Conservation (phyloP, 768 basidiomycete genomes). For the Suillus discolor region DNA sequence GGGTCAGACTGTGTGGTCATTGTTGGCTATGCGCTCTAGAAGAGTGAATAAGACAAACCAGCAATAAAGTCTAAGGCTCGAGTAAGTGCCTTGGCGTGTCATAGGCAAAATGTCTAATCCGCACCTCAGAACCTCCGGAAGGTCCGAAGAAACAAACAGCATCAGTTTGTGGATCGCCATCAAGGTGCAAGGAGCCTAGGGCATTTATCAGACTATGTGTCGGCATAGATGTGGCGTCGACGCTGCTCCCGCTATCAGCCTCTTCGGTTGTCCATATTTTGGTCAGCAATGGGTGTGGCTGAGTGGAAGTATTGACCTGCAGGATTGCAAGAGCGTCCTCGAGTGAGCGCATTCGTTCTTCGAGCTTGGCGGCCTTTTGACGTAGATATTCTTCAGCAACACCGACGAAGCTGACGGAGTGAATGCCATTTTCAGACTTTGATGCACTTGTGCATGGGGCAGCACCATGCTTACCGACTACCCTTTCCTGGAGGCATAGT, state of each 20-base stretch:
- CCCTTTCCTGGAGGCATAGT: slow-evolving; percentile 59
- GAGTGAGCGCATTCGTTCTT: slow-evolving; percentile 53
- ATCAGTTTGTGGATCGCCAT: slow-evolving; percentile 28
- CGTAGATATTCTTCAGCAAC: slow-evolving; percentile 56
- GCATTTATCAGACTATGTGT: slow-evolving; percentile 34
- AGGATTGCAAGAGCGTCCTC: slow-evolving; percentile 57
- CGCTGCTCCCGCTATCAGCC: slow-evolving; percentile 32
- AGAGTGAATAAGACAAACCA: slow-evolving; percentile 33
- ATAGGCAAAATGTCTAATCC: slow-evolving; percentile 13
- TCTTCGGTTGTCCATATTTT: slow-evolving; percentile 22
- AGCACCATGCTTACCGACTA: slow-evolving; percentile 41
- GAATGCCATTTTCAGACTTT: background rate
- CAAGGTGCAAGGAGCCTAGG: slow-evolving; percentile 49
- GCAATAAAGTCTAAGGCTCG: slow-evolving; percentile 40
- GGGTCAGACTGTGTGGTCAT: slow-evolving; percentile 13
- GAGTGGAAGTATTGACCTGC: slow-evolving; percentile 40
- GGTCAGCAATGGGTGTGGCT: slow-evolving; percentile 47
- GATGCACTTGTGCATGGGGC: background rate
- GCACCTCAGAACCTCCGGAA: slow-evolving; percentile 52
- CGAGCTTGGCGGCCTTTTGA: slow-evolving; percentile 46
- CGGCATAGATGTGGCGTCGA: slow-evolving; percentile 1
- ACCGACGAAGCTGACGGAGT: slow-evolving; percentile 46
- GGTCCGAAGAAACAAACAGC: slow-evolving; percentile 45
- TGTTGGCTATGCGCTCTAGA: background rate
- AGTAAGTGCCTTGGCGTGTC: slow-evolving; percentile 10